Conservation (phyloP, 768 basidiomycete species). For the Panaeolus cyanescens region DNA sequence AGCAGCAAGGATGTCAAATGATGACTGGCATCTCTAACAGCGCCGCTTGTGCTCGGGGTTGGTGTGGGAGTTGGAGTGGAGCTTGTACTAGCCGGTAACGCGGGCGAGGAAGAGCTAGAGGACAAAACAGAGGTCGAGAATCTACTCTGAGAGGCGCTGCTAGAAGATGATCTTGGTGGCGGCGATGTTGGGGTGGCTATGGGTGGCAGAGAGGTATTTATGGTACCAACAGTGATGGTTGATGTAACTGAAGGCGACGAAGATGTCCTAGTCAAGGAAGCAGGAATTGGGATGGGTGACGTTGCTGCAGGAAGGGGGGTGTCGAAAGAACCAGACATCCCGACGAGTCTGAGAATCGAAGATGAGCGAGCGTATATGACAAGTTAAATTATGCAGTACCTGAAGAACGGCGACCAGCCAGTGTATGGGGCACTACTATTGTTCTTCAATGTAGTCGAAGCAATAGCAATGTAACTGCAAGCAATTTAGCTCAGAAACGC, state of each 20-base stretch:
- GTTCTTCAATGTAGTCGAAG: conserved; percentile 33
- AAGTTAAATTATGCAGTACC: conserved; percentile 34
- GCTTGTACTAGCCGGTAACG: neutral
- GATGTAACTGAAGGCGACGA: conserved; percentile 35
- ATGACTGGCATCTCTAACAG: conserved; percentile 2
- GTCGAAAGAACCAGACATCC: conserved; percentile 62
- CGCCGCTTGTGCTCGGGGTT: neutral
- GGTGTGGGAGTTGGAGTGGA: neutral
- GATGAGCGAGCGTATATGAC: neutral
- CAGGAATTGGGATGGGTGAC: conserved; percentile 40
- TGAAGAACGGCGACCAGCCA: conserved; percentile 57
- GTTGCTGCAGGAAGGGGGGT: conserved; percentile 52
- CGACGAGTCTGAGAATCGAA: conserved; percentile 43
- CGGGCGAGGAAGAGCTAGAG: conserved; percentile 6
- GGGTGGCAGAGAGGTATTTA: conserved; percentile 24
- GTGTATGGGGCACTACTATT: conserved; percentile 30
- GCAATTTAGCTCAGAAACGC: conserved; percentile 7
- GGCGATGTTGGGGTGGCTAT: conserved; percentile 14
- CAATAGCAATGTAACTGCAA: conserved; percentile 64
- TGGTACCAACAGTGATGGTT: conserved; percentile 39
- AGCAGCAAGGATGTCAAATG: neutral
- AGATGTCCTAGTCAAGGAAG: conserved; percentile 38
- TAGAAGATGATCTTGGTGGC: neutral
- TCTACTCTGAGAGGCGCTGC: conserved; percentile 13
- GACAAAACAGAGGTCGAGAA: conserved; percentile 9